Evolutionary conservation across 257 asterid species (phyloP), one percentile per base, ranked within the genome.

Genomic region (Knoxia roxburghii): DNA sequence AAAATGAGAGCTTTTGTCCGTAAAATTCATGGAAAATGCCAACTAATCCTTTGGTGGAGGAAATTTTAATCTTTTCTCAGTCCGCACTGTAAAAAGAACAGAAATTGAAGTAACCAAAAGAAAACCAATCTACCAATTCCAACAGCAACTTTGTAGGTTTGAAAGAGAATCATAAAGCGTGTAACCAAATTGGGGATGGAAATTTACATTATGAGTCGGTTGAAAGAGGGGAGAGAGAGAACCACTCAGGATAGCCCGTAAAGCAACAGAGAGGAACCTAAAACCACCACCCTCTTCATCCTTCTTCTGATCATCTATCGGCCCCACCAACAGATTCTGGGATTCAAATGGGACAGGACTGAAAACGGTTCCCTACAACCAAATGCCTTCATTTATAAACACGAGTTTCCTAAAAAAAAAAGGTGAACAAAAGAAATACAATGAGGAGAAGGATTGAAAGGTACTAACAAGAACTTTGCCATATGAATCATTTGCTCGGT

Each of bases 291-390:
- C 63, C n/a, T 57, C 63, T 26, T 82, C 83, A 50, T 82, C 84
- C 65, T 74, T 72, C 67, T 72, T 71, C 50, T 70, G 83, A 33
- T 67, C 70, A 70, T 56, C 79, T 32, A 53, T 82, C 12, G 71
- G 32, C 33, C 41, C 60, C 65, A 54, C 78, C 35, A 52, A 66
- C 26, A 73, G 69, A 76, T 40, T 69, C 54, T 87, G 85, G 5
- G 81, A 37, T 59, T 89, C 90, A 81, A 82, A 91, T 3, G 81
- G 80, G 65, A 91, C 78, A 0, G 96, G 96, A 69, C 84, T 80
- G 74, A 89, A 91, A 41, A 89, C 81, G 24, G 73, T 79, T 72
- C 96, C 97, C 98, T 91, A 84, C 86, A 85, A 37, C 41, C 41
- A 3, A 37, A 37, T 37, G 4, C 9, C 9, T 37, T 37, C 41